Percentiles rank a stretch among this genome's conserved stretches.
Evolutionary conservation across 768 basidiomycete species (phyloP).

Genomic region (Lactifluus hygrophoroides): DNA sequence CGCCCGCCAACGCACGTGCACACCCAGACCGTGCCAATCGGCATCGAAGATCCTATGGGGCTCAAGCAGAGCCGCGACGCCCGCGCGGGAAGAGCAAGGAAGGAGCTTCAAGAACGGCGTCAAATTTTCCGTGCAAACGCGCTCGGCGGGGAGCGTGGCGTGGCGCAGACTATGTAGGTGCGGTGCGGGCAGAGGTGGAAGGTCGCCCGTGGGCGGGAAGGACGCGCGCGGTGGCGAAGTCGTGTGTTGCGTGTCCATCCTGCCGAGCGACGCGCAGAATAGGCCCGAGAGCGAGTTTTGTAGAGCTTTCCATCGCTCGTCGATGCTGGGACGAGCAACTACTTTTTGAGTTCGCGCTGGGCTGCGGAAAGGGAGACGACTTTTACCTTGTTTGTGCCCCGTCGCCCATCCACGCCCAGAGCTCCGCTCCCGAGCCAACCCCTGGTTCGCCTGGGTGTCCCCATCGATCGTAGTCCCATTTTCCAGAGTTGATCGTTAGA

Average conservation of each 20-base stretch:
- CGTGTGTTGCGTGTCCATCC: conserved; percentile 66
- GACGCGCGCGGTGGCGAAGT: conserved; percentile 49
- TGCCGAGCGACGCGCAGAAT: conserved; percentile 88
- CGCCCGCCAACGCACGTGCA: conserved; percentile 61
- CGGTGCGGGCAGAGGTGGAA: conserved; percentile 23
- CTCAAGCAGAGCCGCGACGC: conserved; percentile 74
- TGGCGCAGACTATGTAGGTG: conserved; percentile 51
- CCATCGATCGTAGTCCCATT: conserved; percentile 84
- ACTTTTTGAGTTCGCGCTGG: too few species aligned
- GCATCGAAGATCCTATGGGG: conserved; percentile 83
- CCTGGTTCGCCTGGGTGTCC: conserved; percentile 68
- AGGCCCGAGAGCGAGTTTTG: conserved; percentile 87
- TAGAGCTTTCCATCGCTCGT: conserved; percentile 74
- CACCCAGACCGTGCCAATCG: conserved; percentile 83
- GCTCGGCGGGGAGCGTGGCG: conserved; percentile 70
- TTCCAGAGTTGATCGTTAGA: conserved; percentile 83
- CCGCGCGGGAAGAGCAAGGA: conserved; percentile 85
- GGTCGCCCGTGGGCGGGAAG: conserved; percentile 24
- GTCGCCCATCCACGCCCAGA: conserved; percentile 90
- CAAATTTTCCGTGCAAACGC: conserved; percentile 95
- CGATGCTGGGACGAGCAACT: too few species aligned
- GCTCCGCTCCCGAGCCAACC: conserved; percentile 79
- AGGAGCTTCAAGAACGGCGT: conserved; percentile 93
- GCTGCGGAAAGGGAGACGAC: not conserved
- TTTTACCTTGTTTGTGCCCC: conserved; percentile 44